Evolutionary conservation across 2,329 filamentous ascomycete genomes (phyloP), one percentile per base, ranked within the genome.

Genomic region (Dothideomycetes sp.): DNA sequence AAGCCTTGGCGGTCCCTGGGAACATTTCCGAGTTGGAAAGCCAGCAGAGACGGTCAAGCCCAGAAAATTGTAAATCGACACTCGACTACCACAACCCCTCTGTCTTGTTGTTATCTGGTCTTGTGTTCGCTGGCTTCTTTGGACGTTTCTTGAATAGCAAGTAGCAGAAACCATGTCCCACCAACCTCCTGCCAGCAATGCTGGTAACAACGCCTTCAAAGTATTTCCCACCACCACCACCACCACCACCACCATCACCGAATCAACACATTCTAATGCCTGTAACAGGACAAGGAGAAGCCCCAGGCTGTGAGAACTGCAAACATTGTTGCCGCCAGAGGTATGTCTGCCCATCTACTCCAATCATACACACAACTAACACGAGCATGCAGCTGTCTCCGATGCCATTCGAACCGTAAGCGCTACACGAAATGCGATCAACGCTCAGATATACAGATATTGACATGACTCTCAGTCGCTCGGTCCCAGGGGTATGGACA

Each of bases 401-500:
- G 91, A 98, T 76, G 91, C 91, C 53, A 93, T 98, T 62, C 77
- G 91, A 72, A 96, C 89, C 51, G 71, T 76, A 70, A 54, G 67
- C 56, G 22, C 19, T 17, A 11, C 28, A 16, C 38, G 9, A 15
- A n/a, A 8, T n/a, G 6, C 18, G 12, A 34, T 15, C 24, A 27
- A 41, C n/a, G 23, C 12, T 5, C 31, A 17, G 9, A 24, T 20
- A 16, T 12, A n/a, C n/a, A n/a, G n/a, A 5, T 22, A 24, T 33
- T 46, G 27, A 45, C 44, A 36, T 5, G 4, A 7, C 11, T 33
- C 48, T 50, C 55, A 75, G 63, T 96, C 91, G 47, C 74, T 98
- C 52, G 91, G 91, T 50, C 91, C 91, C 51, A 80, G 91, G 65
- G 91, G 91, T 60, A 95, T 95, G 88, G 88, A 95, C 71, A 95